phyloP scores from a whole-genome alignment of 177 flowering plant species.

The Vitis hybrid region DNA sequence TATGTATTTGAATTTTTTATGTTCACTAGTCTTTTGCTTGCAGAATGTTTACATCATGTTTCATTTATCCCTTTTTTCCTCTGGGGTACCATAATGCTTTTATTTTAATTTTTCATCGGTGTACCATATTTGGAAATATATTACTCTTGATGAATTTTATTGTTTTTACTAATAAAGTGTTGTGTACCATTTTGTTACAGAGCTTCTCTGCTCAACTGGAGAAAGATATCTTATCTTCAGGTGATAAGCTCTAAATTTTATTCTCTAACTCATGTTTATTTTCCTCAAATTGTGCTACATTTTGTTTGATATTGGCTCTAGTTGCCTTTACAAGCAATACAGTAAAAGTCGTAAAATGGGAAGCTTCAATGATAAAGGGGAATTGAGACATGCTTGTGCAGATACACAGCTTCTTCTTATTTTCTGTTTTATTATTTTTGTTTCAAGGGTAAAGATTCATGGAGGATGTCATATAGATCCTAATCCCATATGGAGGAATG shows the following conservation, averaged over 20 bases:
- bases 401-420: not conserved
- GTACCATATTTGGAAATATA: no score
- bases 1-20: no score
- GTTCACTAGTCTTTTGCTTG: no score
- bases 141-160: no score
- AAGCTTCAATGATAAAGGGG: no score
- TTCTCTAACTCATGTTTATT: not conserved
- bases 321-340: not conserved
- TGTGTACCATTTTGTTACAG: slow-evolving; percentile 34
- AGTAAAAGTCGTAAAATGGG: no score
- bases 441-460: not conserved
- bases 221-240: slow-evolving; percentile 79
- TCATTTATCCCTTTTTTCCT: no score
- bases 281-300: not conserved
- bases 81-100: no score
- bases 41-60: no score
- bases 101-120: no score
- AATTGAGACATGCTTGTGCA: not conserved
- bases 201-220: slow-evolving; percentile 88
- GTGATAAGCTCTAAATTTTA: slow-evolving; percentile 30
- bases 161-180: not conserved
- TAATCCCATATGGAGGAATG: not conserved
- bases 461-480: not conserved
- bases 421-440: not conserved
- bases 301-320: not conserved